Evolutionary conservation across 2,329 filamentous ascomycete genomes (phyloP).

Genomic region (Cercospora sesami): DNA sequence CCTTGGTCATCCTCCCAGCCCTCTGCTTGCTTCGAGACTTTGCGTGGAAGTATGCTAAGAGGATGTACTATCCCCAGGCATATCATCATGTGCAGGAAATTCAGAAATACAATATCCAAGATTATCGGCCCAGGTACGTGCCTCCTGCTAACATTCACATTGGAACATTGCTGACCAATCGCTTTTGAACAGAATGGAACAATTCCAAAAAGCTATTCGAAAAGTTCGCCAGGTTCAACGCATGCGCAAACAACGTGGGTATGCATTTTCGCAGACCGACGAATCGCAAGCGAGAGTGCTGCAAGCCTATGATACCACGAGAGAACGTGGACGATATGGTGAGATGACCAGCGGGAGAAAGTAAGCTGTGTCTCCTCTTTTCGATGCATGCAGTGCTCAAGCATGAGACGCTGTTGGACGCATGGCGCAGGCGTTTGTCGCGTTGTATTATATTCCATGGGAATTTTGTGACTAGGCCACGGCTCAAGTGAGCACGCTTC

Average conservation of each 20-base stretch:
- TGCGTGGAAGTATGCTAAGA: constrained; percentile 94
- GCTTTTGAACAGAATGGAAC: constrained; percentile 73
- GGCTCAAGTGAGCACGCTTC: neutral
- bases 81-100: constrained; percentile 99
- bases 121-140: constrained; percentile 86
- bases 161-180: constrained; percentile 18
- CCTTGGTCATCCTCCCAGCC: constrained; percentile 72
- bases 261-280: constrained; percentile 96
- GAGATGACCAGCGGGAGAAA: constrained; percentile 71
- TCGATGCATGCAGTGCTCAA: neutral
- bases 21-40: constrained; percentile 86
- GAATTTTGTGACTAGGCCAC: neutral
- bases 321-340: constrained; percentile 85
- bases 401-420: neutral
- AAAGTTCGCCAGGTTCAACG: constrained; percentile 98
- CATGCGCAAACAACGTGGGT: constrained; percentile 98
- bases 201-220: constrained; percentile 98
- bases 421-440: constrained; percentile 7
- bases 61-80: constrained; percentile 93
- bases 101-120: constrained; percentile 99
- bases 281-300: constrained; percentile 92
- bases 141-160: neutral
- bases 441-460: neutral
- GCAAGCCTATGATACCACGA: constrained; percentile 96
- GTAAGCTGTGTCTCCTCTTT: constrained; percentile 5